Percentiles rank a stretch among this genome's conserved stretches.
Conservation (phyloP, 495 filamentous ascomycete species). For the Trichoderma virens region DNA sequence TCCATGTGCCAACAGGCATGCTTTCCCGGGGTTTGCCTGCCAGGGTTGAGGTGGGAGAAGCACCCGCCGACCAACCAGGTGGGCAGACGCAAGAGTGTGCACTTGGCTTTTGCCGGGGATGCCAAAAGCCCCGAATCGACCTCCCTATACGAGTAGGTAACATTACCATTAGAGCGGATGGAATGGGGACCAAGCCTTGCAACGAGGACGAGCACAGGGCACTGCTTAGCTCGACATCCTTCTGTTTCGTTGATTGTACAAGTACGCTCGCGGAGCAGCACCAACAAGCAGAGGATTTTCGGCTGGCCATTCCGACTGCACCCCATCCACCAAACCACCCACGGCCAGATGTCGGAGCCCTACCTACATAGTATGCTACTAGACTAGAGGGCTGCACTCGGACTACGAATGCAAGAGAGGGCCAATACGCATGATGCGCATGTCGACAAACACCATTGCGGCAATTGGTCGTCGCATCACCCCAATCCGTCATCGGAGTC, state of each 20-base stretch:
- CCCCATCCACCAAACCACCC: neutral
- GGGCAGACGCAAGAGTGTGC: neutral
- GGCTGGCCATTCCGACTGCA: neutral
- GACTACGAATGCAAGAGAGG: too few species aligned
- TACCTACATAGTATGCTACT: too few species aligned
- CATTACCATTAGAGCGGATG: constrained; percentile 1
- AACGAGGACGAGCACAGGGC: neutral
- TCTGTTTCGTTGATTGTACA: neutral
- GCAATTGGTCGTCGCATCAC: too few species aligned
- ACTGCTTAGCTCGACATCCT: neutral
- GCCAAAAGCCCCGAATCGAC: neutral
- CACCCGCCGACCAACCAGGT: neutral
- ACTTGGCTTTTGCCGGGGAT: neutral
- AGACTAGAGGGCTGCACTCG: too few species aligned
- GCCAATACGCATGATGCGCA: too few species aligned
- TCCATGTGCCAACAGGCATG: constrained; percentile 5
- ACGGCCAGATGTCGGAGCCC: neutral
- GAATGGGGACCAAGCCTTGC: too few species aligned
- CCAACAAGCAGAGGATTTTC: neutral
- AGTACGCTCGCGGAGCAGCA: neutral
- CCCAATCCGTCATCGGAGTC: too few species aligned
- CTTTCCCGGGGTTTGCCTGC: neutral
- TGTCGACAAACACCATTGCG: too few species aligned
- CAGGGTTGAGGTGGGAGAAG: neutral
- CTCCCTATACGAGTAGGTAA: constrained; percentile 7